Evolutionary conservation across 805 yeast species (phyloP), one percentile per base, ranked within the genome.

Genomic region (Starmera pachycereana): DNA sequence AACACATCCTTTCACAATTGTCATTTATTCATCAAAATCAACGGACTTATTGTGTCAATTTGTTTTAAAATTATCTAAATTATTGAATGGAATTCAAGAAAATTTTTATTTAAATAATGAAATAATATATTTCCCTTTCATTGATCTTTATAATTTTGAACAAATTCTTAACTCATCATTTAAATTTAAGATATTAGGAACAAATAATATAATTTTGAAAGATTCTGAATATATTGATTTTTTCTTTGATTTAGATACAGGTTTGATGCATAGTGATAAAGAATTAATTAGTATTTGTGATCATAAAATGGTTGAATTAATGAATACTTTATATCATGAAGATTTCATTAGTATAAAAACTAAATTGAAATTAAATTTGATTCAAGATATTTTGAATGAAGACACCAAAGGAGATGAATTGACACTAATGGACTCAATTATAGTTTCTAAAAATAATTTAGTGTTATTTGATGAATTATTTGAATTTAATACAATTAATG

Each of bases 161-260:
- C 44, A 59, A 52, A 38, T 66, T 61, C 44, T 62, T 49, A 43
- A 45, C 10, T 42, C 40, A 12, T 37, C 49, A 1, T 41, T 47
- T 14, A 42, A 40, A 12, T 53, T 55, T 22, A 74, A 63, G 48
- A 59, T 81, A 37, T 70, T 82, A 2, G 90, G 90, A 4, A 79
- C 87, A 4, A 74, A 81, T 33, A 81, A 81, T 52, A 72, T 81
- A 12, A 70, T 78, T 33, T 73, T 81, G 52, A 76, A 75, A 49
- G 66, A 71, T 29, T 65, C 62, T 29, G 65, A 65, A 35, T 51
- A 72, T 16, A 81, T 83, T 81, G 84, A 81, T 54, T 54, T 76
- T 29, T 67, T 74, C 44, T 72, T 76, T 41, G 79, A 81, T 53
- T 49, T 81, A 44, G 88, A 80, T 49, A 38, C 66, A 0, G 71